Evolutionary conservation across 1,139 yeast genomes (phyloP).

Genomic region (Diutina ranongensis): DNA sequence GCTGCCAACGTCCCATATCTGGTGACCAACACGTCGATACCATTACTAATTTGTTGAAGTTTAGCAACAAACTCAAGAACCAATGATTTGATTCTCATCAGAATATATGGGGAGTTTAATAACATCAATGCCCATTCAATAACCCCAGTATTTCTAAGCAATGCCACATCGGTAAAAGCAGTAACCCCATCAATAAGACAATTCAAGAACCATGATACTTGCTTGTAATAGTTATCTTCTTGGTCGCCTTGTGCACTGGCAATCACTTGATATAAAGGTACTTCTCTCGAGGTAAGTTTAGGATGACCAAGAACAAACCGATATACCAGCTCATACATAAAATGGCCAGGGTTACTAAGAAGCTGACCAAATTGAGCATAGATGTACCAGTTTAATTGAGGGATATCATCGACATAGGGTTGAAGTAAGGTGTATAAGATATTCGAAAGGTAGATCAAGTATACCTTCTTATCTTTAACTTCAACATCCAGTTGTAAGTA

Average conservation of each 20-base stretch:
- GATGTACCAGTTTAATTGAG: constrained; percentile 26
- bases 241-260: constrained; percentile 22
- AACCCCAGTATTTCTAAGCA: constrained; percentile 40
- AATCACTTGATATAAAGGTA: constrained; percentile 53
- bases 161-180: constrained; percentile 33
- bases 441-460: constrained; percentile 42
- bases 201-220: constrained; percentile 56
- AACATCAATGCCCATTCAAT: constrained; percentile 61
- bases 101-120: constrained; percentile 36
- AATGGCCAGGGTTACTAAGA: constrained; percentile 57
- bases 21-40: constrained; percentile 50
- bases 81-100: constrained; percentile 24
- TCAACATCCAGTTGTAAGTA: constrained; percentile 19
- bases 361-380: constrained; percentile 46
- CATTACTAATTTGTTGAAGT: constrained; percentile 41
- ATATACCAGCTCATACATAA: constrained; percentile 55
- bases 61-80: constrained; percentile 34
- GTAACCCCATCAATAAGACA: constrained; percentile 28
- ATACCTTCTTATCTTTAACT: constrained; percentile 27
- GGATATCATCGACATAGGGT: constrained; percentile 13
- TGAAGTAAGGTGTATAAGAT: constrained; percentile 36
- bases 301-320: constrained; percentile 53
- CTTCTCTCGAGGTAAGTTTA: constrained; percentile 38
- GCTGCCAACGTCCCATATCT: constrained; percentile 48
- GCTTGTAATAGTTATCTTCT: constrained; percentile 43